A percentile compares a stretch with the other conserved stretches of the same genome.
Conservation (phyloP, 2,329 filamentous ascomycete genomes). For the Stylonectria norvegica region DNA sequence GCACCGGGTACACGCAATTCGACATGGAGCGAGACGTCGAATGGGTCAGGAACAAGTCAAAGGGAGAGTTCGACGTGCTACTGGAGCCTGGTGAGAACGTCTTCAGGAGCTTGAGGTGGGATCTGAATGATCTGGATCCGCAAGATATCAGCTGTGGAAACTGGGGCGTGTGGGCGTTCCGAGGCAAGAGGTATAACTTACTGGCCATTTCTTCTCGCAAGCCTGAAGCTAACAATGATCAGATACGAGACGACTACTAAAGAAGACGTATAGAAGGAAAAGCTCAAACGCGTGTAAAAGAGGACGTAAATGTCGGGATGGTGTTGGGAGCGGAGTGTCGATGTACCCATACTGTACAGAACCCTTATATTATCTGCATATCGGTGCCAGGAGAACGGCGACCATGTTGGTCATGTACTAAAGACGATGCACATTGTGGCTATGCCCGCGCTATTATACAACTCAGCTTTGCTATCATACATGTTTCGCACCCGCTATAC, state of each 20-base stretch:
- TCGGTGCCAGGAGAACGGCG: background rate
- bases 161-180: slow-evolving; percentile 95
- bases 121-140: slow-evolving; percentile 91
- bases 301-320: background rate
- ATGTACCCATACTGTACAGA: slow-evolving; percentile 19
- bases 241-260: slow-evolving; percentile 63
- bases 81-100: slow-evolving; percentile 90
- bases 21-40: slow-evolving; percentile 92
- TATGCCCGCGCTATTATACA: too few species aligned
- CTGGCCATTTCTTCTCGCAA: slow-evolving; percentile 22
- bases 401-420: slow-evolving; percentile 5
- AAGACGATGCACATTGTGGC: slow-evolving; percentile 9
- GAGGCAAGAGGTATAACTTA: slow-evolving; percentile 81
- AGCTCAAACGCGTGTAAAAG: background rate
- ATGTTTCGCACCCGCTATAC: background rate
- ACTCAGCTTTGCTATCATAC: background rate
- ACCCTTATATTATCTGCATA: slow-evolving; percentile 11
- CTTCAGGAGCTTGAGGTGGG: slow-evolving; percentile 93
- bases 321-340: slow-evolving; percentile 1
- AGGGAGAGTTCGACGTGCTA: slow-evolving; percentile 87
- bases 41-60: slow-evolving; percentile 81
- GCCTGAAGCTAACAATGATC: slow-evolving; percentile 5
- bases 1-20: slow-evolving; percentile 91
- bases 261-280: slow-evolving; percentile 17
- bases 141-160: slow-evolving; percentile 94